Conservation (phyloP, 148 eudicot species). For the Vaccinium macrocarpon region DNA sequence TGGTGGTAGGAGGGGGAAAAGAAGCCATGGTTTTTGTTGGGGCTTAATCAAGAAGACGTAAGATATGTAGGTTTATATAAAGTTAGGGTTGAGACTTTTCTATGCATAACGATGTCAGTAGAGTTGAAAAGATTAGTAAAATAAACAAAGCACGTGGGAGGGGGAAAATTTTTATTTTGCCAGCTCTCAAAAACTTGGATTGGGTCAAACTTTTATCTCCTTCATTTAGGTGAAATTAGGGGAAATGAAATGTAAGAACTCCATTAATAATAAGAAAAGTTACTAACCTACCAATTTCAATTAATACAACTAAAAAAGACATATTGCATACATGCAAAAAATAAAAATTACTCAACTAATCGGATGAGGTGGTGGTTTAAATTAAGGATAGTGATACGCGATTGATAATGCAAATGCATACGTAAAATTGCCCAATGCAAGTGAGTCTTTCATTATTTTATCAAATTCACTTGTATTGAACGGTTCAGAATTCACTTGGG, state of each 20-base stretch:
- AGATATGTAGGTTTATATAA: neutral
- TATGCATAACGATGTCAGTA: neutral
- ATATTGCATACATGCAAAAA: no score
- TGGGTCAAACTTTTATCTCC: neutral
- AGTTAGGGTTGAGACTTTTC: neutral
- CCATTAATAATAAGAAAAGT: no score
- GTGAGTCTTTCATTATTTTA: no score
- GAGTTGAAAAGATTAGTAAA: neutral
- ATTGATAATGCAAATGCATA: no score
- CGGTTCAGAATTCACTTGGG: no score
- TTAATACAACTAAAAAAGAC: no score
- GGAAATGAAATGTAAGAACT: no score
- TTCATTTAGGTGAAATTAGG: neutral
- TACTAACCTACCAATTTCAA: no score
- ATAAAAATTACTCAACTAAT: no score
- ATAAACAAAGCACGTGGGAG: neutral
- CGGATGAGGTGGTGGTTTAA: no score
- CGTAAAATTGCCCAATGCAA: no score
- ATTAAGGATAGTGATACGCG: neutral
- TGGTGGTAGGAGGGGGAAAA: slow-evolving; percentile 17
- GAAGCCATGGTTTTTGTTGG: slow-evolving; percentile 26
- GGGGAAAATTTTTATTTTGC: neutral
- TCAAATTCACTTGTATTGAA: no score
- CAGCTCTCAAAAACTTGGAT: neutral
- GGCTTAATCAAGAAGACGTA: neutral